Evolutionary conservation across 2,329 filamentous ascomycete genomes (phyloP).

Genomic region (Penicillium sumatraense): DNA sequence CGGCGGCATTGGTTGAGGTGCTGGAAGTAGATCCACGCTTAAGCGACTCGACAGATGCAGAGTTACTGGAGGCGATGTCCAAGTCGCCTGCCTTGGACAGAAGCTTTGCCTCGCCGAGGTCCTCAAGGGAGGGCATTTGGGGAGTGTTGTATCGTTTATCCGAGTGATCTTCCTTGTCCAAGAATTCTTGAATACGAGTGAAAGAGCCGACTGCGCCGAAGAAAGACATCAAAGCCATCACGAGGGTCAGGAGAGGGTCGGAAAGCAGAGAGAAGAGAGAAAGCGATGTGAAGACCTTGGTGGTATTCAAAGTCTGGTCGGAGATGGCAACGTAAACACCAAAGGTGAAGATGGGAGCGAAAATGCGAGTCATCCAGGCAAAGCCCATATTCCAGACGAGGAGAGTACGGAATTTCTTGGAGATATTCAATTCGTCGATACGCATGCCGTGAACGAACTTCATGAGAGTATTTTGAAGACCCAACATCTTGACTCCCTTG

Average conservation of each 20-base stretch:
- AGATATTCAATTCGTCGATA: slow-evolving; percentile 46
- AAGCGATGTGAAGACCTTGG: slow-evolving; percentile 52
- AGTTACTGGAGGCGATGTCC: slow-evolving; percentile 28
- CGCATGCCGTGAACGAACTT: slow-evolving; percentile 45
- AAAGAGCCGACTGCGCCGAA: slow-evolving; percentile 46
- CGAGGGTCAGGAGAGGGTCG: slow-evolving; percentile 51
- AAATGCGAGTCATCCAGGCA: slow-evolving; percentile 45
- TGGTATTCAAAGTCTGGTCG: slow-evolving; percentile 45
- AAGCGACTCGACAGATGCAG: slow-evolving; percentile 27
- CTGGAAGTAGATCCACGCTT: slow-evolving; percentile 20
- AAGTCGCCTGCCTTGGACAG: slow-evolving; percentile 27
- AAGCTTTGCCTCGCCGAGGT: slow-evolving; percentile 24
- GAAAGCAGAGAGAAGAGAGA: slow-evolving; percentile 53
- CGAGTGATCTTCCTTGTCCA: slow-evolving; percentile 38
- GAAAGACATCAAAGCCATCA: slow-evolving; percentile 51
- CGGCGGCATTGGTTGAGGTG: slow-evolving; percentile 34
- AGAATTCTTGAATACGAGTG: slow-evolving; percentile 55
- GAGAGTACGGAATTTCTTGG: slow-evolving; percentile 47
- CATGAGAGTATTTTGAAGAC: slow-evolving; percentile 48
- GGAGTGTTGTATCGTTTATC: slow-evolving; percentile 28
- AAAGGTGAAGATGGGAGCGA: slow-evolving; percentile 53
- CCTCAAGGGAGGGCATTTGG: slow-evolving; percentile 16
- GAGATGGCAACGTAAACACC: slow-evolving; percentile 50
- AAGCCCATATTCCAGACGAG: slow-evolving; percentile 48
- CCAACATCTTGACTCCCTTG: slow-evolving; percentile 58